phyloP scores from a whole-genome alignment of 306 rosid genomes.

The Sophora flavescens region DNA sequence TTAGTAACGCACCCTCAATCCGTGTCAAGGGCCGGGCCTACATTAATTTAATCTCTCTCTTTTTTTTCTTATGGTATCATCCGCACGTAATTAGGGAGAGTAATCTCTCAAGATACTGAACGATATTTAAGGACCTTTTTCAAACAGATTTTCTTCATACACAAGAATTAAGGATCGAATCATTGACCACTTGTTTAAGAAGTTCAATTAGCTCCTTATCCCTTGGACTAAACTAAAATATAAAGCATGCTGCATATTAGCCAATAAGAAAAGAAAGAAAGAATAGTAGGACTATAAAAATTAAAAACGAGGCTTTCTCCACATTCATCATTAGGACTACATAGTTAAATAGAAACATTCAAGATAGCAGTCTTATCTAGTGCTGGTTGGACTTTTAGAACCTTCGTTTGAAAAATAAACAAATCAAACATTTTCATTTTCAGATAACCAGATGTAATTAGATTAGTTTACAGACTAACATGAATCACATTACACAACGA shows the following conservation, averaged over 20 bases:
- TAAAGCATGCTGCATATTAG: not conserved
- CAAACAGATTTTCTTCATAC: too few relatives aligned
- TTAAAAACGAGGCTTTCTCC: not conserved
- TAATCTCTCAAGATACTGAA: too few relatives aligned
- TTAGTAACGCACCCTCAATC: constrained; percentile 3
- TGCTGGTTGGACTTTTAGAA: constrained; percentile 25
- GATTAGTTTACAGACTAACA: not conserved
- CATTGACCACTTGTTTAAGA: too few relatives aligned
- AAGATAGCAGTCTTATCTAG: constrained; percentile 2
- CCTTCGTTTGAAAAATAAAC: constrained; percentile 8
- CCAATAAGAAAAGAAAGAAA: not conserved
- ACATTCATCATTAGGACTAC: constrained; percentile 19
- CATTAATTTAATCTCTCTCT: not conserved
- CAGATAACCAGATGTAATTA: not conserved
- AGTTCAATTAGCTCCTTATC: too few relatives aligned
- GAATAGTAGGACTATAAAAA: not conserved
- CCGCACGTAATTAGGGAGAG: too few relatives aligned
- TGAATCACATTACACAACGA: not conserved
- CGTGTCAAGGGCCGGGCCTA: constrained; percentile 13
- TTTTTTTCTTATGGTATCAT: too few relatives aligned
- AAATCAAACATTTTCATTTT: not conserved
- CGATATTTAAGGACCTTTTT: too few relatives aligned
- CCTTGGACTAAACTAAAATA: not conserved
- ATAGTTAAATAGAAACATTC: not conserved
- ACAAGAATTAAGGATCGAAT: too few relatives aligned